Percentiles rank a stretch among this genome's conserved stretches.
These are phyloP conservation scores for Microbotryum intermedium DNA, from an alignment of 1,284 basidiomycete genomes.

Conservation along the genomic window DNA sequence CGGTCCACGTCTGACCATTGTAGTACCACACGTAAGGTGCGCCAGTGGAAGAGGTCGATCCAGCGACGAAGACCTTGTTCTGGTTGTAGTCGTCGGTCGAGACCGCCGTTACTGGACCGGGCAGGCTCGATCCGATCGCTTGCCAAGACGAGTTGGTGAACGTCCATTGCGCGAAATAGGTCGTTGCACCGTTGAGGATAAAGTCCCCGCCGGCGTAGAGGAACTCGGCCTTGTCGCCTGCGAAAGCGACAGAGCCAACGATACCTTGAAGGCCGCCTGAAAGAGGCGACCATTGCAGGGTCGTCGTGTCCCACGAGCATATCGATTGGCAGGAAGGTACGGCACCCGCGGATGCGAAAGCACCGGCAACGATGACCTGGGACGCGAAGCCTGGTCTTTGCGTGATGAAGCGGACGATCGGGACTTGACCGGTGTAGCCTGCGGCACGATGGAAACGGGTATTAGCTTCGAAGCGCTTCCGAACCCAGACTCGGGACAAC, in stretches of 20 bases:
- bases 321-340: constrained; percentile 61
- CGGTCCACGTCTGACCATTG: constrained; percentile 66
- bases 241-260: constrained; percentile 66
- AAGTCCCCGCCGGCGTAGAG: constrained; percentile 56
- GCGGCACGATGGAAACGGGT: neutral
- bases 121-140: constrained; percentile 62
- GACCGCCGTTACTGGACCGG: constrained; percentile 82
- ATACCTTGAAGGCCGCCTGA: constrained; percentile 78
- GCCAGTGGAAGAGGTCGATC: constrained; percentile 54
- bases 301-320: constrained; percentile 62
- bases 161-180: constrained; percentile 63
- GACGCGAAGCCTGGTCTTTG: constrained; percentile 55
- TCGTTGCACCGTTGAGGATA: constrained; percentile 49
- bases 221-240: constrained; percentile 47
- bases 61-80: constrained; percentile 82
- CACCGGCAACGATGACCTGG: constrained; percentile 71
- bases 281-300: constrained; percentile 67
- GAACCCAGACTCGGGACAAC: neutral
- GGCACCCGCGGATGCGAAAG: constrained; percentile 70
- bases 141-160: constrained; percentile 65
- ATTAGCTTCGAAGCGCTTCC: too few relatives aligned
- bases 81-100: constrained; percentile 72
- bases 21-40: constrained; percentile 68
- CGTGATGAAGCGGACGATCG: constrained; percentile 66
- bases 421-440: constrained; percentile 45